Evolutionary conservation across 164 flowering plant genomes (phyloP), one percentile per base, ranked within the genome.

Genomic region (Piper betle): DNA sequence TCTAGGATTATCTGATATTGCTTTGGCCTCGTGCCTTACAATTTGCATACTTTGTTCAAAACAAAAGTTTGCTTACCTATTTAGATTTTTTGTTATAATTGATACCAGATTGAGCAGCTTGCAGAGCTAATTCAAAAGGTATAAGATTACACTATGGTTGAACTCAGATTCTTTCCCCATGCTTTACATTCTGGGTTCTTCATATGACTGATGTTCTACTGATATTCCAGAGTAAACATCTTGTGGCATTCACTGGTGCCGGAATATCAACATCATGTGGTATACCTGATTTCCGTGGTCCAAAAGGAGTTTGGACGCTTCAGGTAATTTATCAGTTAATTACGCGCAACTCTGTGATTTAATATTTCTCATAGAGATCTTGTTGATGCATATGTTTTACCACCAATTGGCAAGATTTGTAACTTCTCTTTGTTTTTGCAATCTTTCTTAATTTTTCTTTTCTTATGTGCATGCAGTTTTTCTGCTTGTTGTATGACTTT

Each of bases 261-360:
- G 99, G 99, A 73, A 93, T 93, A 76, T 93, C 99, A 66, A 93
- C 99, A 64, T 87, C 99, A 68, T 90, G 94, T 77, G 99, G 99
- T 37, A 93, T 93, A 76, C 99, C 99, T 77, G 99, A 93, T 76
- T 93, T 93, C 75, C 90, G 99, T 46, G 99, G 99, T 40, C 99
- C 99, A 20, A 90, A 90, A 64, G 99, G 99, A 62, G 85, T 93
- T 59, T 93, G 99, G 99, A 93, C 99, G 17, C 85, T 93, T 66
- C 97, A 93, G 95, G 99, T 90, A 38, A 37, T 37, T 17, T 54
- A 16, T 17, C 11, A 58, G 37, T 15, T 46, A 46, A 46, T 46
- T 46, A 46, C 13, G 15, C 11, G 15, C 15, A 15, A 12, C 12
- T 46, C 6, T 10, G 10, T 10, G 15, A 15, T 15, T 5, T 10